These are phyloP conservation scores for Helianthus annuus DNA, from an alignment of 129 eudicot species.

Conservation along the genomic window HanXRQr2.0-SUNRISE NC_035433.2:134403209-134403708, in stretches of 20 bases:
- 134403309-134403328: background rate
- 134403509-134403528: conserved; percentile 52
- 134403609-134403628: conserved; percentile 65
- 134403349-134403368: conserved; percentile 19
- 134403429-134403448: too few species aligned
- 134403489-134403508: conserved; percentile 45
- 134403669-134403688: conserved; percentile 69
- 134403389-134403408: background rate
- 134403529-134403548: conserved; percentile 25
- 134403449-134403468: conserved; percentile 45
- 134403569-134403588: conserved; percentile 37
- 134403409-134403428: conserved; percentile 1
- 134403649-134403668: conserved; percentile 63
- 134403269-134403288: background rate
- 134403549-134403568: conserved; percentile 29
- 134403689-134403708: conserved; percentile 55
- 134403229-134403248: too few species aligned
- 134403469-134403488: conserved; percentile 32
- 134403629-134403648: conserved; percentile 78
- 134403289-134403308: conserved; percentile 6
- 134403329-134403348: background rate
- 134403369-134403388: background rate
- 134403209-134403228: too few species aligned
- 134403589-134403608: conserved; percentile 52
- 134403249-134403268: too few species aligned